These are phyloP conservation scores for Emericellopsis terricola DNA, from an alignment of 495 filamentous ascomycete species.

Conservation along the genomic window DNA sequence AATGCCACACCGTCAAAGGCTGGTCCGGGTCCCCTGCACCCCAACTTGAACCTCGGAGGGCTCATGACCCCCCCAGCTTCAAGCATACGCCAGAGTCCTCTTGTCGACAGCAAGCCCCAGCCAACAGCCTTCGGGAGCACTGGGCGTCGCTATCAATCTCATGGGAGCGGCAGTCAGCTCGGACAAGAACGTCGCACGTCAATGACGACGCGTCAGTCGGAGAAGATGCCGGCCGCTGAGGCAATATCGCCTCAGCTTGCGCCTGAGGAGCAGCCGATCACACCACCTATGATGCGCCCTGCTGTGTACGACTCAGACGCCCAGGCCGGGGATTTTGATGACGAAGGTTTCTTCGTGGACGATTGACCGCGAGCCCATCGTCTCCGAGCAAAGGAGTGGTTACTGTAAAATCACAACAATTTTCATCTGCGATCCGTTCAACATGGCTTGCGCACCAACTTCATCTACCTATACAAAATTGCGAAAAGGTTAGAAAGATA, in stretches of 20 bases:
- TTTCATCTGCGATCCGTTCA: neutral
- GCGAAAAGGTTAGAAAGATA: too few relatives aligned
- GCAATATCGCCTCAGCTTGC: constrained; percentile 15
- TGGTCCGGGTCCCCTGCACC: constrained; percentile 23
- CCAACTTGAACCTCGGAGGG: constrained; percentile 37
- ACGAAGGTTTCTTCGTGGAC: constrained; percentile 39
- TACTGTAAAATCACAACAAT: neutral
- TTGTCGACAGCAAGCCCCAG: constrained; percentile 17
- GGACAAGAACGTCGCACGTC: constrained; percentile 14
- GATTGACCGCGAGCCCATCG: constrained; percentile 4
- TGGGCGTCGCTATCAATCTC: constrained; percentile 28
- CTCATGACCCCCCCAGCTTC: constrained; percentile 70
- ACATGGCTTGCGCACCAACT: too few relatives aligned
- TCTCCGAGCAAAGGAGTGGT: neutral
- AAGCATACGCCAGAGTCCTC: constrained; percentile 38
- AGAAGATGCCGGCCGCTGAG: constrained; percentile 16
- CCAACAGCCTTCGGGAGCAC: constrained; percentile 33
- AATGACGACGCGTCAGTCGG: constrained; percentile 12
- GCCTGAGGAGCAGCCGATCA: constrained; percentile 30
- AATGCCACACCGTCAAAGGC: constrained; percentile 47
- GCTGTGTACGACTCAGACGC: constrained; percentile 59
- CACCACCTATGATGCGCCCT: constrained; percentile 51
- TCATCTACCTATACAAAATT: too few relatives aligned
- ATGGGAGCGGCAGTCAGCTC: constrained; percentile 26
- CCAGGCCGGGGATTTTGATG: constrained; percentile 34